These are phyloP conservation scores for Alternaria sp. DNA, from an alignment of 2,329 filamentous ascomycete genomes.

Conservation along the genomic window DNA sequence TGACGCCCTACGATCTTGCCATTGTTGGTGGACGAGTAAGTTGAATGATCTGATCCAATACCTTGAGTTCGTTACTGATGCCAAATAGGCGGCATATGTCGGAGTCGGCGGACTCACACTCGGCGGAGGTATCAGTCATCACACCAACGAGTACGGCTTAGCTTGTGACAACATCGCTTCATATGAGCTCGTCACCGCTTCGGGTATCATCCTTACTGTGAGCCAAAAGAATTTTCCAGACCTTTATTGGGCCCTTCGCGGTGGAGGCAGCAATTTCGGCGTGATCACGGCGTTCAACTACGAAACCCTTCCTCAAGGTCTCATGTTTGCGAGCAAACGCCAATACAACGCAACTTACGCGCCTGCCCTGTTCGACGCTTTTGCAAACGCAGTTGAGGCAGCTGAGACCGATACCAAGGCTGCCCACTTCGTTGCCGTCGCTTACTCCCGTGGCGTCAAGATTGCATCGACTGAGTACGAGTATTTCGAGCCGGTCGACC, in stretches of 20 bases:
- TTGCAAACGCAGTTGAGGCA: constrained; percentile 20
- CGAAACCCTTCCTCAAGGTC: constrained; percentile 18
- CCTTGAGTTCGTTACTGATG: background rate
- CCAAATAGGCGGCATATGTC: constrained; percentile 16
- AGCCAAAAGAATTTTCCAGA: constrained; percentile 41
- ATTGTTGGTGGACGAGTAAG: constrained; percentile 39
- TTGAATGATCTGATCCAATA: background rate
- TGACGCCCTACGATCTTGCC: constrained; percentile 29
- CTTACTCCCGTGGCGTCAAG: constrained; percentile 8
- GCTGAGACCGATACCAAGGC: constrained; percentile 24
- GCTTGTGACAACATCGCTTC: constrained; percentile 42
- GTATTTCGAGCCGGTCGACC: constrained; percentile 24
- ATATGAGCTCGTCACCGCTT: constrained; percentile 40
- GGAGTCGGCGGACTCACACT: constrained; percentile 29
- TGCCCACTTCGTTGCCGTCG: constrained; percentile 30
- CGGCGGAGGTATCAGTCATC: constrained; percentile 23
- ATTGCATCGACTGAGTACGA: constrained; percentile 23
- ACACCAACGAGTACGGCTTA: constrained; percentile 17
- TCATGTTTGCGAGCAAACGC: constrained; percentile 8
- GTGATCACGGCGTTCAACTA: constrained; percentile 38
- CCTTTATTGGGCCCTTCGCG: constrained; percentile 49
- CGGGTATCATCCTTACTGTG: constrained; percentile 21
- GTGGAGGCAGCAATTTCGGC: constrained; percentile 46
- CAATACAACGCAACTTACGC: constrained; percentile 12
- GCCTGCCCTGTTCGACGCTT: constrained; percentile 23